Conservation (phyloP, 208 protist genomes). For the Crithidia brevicula region DNA sequence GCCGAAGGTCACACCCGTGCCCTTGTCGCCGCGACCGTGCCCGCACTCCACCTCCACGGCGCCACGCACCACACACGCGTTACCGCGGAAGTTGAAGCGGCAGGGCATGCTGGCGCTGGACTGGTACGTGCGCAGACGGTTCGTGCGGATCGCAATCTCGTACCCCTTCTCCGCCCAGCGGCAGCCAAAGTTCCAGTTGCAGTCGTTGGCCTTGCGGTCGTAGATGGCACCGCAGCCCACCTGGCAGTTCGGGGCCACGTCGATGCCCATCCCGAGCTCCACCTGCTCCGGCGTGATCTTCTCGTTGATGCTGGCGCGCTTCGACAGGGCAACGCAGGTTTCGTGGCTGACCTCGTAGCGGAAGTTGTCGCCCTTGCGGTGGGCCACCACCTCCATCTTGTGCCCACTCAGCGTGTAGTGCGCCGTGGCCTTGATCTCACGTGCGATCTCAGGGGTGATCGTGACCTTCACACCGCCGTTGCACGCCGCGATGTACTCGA, state of each 20-base stretch:
- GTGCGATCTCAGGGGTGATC: conserved; percentile 38
- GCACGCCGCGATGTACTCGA: conserved; percentile 66
- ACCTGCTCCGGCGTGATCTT: conserved; percentile 63
- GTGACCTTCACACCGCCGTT: conserved; percentile 57
- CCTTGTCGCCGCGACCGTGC: conserved; percentile 17
- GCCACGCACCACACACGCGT: conserved; percentile 38
- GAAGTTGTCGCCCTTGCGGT: conserved; percentile 46
- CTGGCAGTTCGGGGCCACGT: conserved; percentile 57
- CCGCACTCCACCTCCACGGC: conserved; percentile 58
- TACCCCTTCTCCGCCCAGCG: conserved; percentile 51
- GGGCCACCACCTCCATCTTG: conserved; percentile 59
- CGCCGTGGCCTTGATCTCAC: conserved; percentile 43
- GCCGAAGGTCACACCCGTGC: conserved; percentile 42
- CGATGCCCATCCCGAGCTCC: conserved; percentile 63
- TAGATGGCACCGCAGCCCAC: conserved; percentile 69
- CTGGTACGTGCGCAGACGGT: conserved; percentile 49
- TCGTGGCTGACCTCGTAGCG: conserved; percentile 57
- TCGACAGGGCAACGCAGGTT: conserved; percentile 39
- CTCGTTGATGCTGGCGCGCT: conserved; percentile 62
- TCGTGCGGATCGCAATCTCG: conserved; percentile 59
- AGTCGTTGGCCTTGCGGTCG: conserved; percentile 51
- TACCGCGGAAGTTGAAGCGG: conserved; percentile 34
- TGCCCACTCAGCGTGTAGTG: conserved; percentile 56
- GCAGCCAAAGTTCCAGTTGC: conserved; percentile 70
- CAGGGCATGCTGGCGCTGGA: conserved; percentile 56